Conservation (phyloP, 1,139 yeast species). For the Keqinozyma sinolaborantium region DNA sequence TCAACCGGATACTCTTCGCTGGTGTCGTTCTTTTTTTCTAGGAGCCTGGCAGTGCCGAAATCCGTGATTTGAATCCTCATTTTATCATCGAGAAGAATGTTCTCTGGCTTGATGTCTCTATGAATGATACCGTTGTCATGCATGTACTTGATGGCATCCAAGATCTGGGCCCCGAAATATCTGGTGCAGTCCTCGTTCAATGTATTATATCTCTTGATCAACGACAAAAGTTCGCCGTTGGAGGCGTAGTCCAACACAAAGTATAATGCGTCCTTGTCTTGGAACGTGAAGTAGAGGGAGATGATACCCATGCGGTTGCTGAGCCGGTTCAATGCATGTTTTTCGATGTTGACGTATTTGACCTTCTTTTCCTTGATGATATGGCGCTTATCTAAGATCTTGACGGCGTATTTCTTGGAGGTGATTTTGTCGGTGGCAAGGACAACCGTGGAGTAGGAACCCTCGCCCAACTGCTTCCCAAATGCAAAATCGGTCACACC, state of each 20-base stretch:
- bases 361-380: slow-evolving; percentile 93
- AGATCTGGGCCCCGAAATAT: slow-evolving; percentile 63
- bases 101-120: slow-evolving; percentile 77
- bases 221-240: slow-evolving; percentile 82
- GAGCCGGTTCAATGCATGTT: slow-evolving; percentile 81
- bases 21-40: slow-evolving; percentile 41
- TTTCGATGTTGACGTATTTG: slow-evolving; percentile 94
- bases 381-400: slow-evolving; percentile 87
- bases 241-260: slow-evolving; percentile 93
- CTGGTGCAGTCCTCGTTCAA: slow-evolving; percentile 74
- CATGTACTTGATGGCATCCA: slow-evolving; percentile 65
- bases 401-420: slow-evolving; percentile 79
- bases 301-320: slow-evolving; percentile 75
- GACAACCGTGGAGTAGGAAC: slow-evolving; percentile 92
- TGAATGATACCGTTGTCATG: slow-evolving; percentile 78
- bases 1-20: slow-evolving; percentile 43
- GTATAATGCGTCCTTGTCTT: slow-evolving; percentile 82
- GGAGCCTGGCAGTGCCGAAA: slow-evolving; percentile 73
- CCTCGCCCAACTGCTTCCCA: slow-evolving; percentile 88
- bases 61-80: slow-evolving; percentile 73
- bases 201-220: slow-evolving; percentile 75
- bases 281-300: slow-evolving; percentile 87
- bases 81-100: slow-evolving; percentile 61
- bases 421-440: slow-evolving; percentile 79
- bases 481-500: slow-evolving; percentile 84